Base-by-base conservation (phyloP, 2,329 filamentous ascomycete genomes). In the Aspergillus sp. region DNA sequence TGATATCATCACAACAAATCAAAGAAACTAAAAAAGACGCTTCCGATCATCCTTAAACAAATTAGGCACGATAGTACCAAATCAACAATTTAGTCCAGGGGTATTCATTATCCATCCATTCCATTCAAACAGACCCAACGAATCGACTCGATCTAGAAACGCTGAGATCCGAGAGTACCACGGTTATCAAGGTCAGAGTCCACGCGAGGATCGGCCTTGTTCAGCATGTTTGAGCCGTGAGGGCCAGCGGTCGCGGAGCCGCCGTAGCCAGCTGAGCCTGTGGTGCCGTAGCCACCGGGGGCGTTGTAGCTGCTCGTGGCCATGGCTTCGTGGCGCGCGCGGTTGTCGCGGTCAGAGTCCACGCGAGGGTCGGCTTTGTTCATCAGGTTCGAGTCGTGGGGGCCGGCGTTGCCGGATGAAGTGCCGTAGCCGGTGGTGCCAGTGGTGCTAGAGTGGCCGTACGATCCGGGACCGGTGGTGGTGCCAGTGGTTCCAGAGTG, bases 351-450 rank as follows among this genome's bases (percentile, higher is more conserved):
- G 66, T 85, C 81, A 47, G 78, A 81, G 69, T 85, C 82, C 49
- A 85, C 74, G 24, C 83, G 77, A 20, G 84, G 84, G 65, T 86
- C 84, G 5, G 73, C 69, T 46, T 82, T 80, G 72, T 86, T 86
- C n/a, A 75, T 74, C 3, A 76, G 1, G 56, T 79, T 77, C 12
- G 75, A 78, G 60, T 63, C 64, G 68, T 84, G 80, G 16, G 79
- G 78, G 9, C 82, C 81, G n/a, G 58, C 24, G 24, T 24, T 24
- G 24, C 24, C 6, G 5, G 24, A 24, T 0, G 4, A 6, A 24
- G 24, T 6, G 24, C 24, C 24, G 24, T 24, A 24, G 24, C 22
- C 22, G 22, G 22, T 22, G 22, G 22, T 24, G 24, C 24, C 24
- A 24, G 24, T 24, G 4, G 24, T 6, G 24, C 24, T 24, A 4